phyloP scores from a whole-genome alignment of 768 basidiomycete species.

The Asterophora lycoperdoides region DNA sequence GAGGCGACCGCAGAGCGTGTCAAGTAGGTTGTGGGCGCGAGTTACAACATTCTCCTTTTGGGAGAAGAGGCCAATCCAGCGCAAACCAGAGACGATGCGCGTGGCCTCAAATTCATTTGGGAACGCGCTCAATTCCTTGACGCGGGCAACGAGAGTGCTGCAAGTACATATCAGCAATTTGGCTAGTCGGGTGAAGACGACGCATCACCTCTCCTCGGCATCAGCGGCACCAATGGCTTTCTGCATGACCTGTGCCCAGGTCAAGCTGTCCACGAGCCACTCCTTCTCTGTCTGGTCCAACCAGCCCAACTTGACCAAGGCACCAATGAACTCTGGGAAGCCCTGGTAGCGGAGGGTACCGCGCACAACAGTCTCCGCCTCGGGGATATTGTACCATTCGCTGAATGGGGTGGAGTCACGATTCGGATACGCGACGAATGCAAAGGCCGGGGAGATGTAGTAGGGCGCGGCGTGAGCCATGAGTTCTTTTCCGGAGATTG shows the following conservation, averaged over 20 bases:
- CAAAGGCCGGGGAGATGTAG: constrained; percentile 93
- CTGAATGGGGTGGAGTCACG: constrained; percentile 88
- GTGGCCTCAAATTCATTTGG: constrained; percentile 62
- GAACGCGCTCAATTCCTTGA: constrained; percentile 71
- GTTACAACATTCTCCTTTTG: constrained; percentile 47
- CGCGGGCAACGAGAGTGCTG: constrained; percentile 69
- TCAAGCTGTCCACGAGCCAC: constrained; percentile 70
- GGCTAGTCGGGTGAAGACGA: background rate
- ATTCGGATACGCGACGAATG: constrained; percentile 97
- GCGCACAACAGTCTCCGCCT: constrained; percentile 87
- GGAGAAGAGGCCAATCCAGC: constrained; percentile 94
- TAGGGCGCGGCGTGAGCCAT: constrained; percentile 92
- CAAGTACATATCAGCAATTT: constrained; percentile 2
- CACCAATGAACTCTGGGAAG: constrained; percentile 92
- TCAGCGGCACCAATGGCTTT: constrained; percentile 66
- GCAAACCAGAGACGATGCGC: constrained; percentile 84
- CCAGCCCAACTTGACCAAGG: constrained; percentile 85
- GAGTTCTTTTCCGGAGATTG: constrained; percentile 74
- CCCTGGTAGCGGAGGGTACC: constrained; percentile 95
- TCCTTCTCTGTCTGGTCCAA: constrained; percentile 71
- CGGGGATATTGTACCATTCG: constrained; percentile 89
- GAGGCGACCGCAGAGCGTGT: constrained; percentile 87
- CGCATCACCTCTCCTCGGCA: constrained; percentile 58
- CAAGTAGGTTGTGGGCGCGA: constrained; percentile 75
- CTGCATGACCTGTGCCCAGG: constrained; percentile 83